Evolutionary conservation across 2,329 filamentous ascomycete genomes (phyloP).

Genomic region (Aspergillus hortae): DNA sequence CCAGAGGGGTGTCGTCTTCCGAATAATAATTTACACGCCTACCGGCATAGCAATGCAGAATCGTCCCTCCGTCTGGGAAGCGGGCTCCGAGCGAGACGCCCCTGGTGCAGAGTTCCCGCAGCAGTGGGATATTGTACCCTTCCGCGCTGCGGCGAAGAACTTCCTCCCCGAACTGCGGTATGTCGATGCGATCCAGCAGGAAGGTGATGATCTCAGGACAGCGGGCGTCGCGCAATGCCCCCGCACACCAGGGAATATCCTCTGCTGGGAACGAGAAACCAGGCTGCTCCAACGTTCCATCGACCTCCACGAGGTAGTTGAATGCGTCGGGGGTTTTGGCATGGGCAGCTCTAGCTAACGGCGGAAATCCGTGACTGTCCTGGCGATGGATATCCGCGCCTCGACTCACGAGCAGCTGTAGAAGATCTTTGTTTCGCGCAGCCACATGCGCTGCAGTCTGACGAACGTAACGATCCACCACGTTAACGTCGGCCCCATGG

Average conservation of each 20-base stretch:
- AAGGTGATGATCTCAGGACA: not conserved
- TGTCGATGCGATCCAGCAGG: not conserved
- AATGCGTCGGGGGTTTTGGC: not conserved
- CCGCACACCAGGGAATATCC: not conserved
- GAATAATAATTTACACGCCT: not conserved
- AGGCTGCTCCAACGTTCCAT: not conserved
- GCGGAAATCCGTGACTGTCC: not conserved
- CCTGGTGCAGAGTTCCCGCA: not conserved
- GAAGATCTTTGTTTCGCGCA: not conserved
- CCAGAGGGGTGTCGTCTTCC: not conserved
- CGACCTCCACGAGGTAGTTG: not conserved
- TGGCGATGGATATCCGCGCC: not conserved
- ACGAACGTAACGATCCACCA: no score
- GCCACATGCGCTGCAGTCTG: not conserved
- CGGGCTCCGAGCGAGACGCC: not conserved
- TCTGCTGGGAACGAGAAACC: not conserved
- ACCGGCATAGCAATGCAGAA: not conserved
- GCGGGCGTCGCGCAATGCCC: not conserved
- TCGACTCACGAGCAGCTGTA: not conserved
- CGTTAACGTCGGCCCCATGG: not conserved
- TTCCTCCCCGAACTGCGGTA: not conserved
- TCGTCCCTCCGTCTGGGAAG: not conserved
- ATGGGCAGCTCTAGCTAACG: not conserved
- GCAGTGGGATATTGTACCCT: not conserved
- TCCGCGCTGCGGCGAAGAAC: not conserved